phyloP scores from a whole-genome alignment of 2,329 filamentous ascomycete species.

The Ophiostoma populinum region DNA sequence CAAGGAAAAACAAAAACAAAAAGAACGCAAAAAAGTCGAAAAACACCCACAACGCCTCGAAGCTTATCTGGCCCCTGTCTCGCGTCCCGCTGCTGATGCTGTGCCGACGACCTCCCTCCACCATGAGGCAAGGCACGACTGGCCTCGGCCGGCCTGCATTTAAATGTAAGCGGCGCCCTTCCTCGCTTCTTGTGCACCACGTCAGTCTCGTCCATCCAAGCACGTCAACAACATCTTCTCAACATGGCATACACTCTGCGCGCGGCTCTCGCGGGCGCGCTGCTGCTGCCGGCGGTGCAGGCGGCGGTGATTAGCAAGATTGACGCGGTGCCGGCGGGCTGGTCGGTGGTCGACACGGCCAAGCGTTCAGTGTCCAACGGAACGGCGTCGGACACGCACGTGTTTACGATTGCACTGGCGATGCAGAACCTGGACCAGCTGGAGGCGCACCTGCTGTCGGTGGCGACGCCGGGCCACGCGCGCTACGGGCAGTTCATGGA shows the following conservation, averaged over 20 bases:
- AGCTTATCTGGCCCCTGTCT: too few relatives aligned
- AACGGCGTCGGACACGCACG: slow-evolving; percentile 5
- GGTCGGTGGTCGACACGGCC: slow-evolving; percentile 3
- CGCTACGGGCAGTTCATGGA: slow-evolving; percentile 45
- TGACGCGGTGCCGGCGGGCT: slow-evolving; percentile 8
- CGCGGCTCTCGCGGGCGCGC: slow-evolving; percentile 1
- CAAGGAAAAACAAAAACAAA: too few relatives aligned
- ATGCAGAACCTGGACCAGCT: slow-evolving; percentile 21
- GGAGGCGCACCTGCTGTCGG: slow-evolving; percentile 39
- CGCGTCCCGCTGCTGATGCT: too few relatives aligned
- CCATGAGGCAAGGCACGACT: too few relatives aligned
- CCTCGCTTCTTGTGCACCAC: neutral
- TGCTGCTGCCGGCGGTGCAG: slow-evolving; percentile 5
- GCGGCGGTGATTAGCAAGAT: slow-evolving; percentile 9
- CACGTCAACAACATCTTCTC: neutral
- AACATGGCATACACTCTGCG: slow-evolving; percentile 8
- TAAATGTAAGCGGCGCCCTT: too few relatives aligned
- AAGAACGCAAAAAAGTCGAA: too few relatives aligned
- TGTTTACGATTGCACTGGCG: slow-evolving; percentile 14
- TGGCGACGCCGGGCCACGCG: slow-evolving; percentile 40
- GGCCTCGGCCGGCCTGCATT: too few relatives aligned
- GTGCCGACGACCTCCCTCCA: too few relatives aligned
- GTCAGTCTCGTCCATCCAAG: neutral
- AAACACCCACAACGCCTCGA: too few relatives aligned
- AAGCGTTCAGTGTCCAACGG: too few relatives aligned